phyloP scores from a whole-genome alignment of 495 filamentous ascomycete genomes.

The Tuber calosporum region DNA sequence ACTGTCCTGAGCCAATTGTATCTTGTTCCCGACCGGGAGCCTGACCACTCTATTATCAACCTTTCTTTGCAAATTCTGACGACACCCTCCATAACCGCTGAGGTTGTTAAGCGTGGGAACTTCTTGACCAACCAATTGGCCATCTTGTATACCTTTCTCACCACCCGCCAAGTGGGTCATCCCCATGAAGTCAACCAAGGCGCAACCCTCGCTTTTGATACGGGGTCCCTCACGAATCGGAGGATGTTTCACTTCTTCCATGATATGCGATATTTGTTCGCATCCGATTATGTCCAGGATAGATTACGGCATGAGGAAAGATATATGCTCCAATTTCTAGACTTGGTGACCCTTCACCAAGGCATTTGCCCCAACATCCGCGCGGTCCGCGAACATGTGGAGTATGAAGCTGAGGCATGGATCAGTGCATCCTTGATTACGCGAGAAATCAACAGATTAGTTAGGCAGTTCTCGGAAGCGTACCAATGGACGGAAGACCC shows the following conservation, averaged over 20 bases:
- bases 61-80: slow-evolving; percentile 93
- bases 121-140: slow-evolving; percentile 91
- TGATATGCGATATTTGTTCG: slow-evolving; percentile 82
- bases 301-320: slow-evolving; percentile 71
- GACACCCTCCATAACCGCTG: slow-evolving; percentile 88
- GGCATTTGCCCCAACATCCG: slow-evolving; percentile 91
- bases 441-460: slow-evolving; percentile 85
- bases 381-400: slow-evolving; percentile 88
- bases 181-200: slow-evolving; percentile 76
- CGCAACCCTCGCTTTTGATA: slow-evolving; percentile 82
- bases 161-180: slow-evolving; percentile 87
- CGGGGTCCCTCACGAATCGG: slow-evolving; percentile 84
- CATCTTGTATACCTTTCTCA: slow-evolving; percentile 94
- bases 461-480: slow-evolving; percentile 77
- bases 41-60: slow-evolving; percentile 97
- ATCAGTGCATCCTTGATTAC: slow-evolving; percentile 92
- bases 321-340: slow-evolving; percentile 88
- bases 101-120: slow-evolving; percentile 91
- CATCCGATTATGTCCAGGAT: slow-evolving; percentile 76
- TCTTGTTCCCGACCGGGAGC: slow-evolving; percentile 90
- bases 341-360: slow-evolving; percentile 89
- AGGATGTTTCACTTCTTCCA: slow-evolving; percentile 96
- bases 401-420: slow-evolving; percentile 97
- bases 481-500: slow-evolving; percentile 59
- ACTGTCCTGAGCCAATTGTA: slow-evolving; percentile 90